These are phyloP conservation scores for Aspergillus sp. DNA, from an alignment of 2,329 filamentous ascomycete species.

Conservation along the genomic window DNA sequence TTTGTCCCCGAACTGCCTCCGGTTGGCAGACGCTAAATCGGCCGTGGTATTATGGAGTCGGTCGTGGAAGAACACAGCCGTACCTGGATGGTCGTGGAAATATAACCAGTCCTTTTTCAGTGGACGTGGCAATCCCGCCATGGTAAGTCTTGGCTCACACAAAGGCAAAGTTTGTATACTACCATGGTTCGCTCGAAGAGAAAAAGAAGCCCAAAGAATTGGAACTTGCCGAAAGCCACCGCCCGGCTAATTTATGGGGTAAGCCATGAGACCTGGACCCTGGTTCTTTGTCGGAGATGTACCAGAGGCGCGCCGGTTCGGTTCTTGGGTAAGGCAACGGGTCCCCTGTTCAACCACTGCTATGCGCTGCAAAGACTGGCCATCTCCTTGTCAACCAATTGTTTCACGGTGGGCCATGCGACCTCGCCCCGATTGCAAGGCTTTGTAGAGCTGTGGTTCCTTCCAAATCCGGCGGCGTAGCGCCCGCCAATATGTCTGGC, in stretches of 20 bases:
- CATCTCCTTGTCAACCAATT: background rate
- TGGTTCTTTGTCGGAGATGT: background rate
- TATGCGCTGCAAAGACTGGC: background rate
- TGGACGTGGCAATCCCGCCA: slow-evolving; percentile 2
- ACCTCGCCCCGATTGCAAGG: background rate
- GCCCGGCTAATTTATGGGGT: background rate
- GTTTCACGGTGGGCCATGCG: background rate
- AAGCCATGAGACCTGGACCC: background rate
- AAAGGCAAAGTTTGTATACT: slow-evolving; percentile 1
- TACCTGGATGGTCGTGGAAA: slow-evolving; percentile 1
- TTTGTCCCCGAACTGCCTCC: background rate
- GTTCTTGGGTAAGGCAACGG: background rate
- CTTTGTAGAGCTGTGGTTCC: background rate
- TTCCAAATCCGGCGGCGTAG: background rate
- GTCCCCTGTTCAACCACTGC: background rate
- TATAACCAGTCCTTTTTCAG: background rate
- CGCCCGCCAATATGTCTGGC: background rate
- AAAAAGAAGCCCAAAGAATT: slow-evolving; percentile 1
- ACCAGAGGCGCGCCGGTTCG: background rate
- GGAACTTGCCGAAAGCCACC: background rate
- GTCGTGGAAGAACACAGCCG: background rate
- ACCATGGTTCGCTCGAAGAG: slow-evolving; percentile 4
- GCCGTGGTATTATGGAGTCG: background rate
- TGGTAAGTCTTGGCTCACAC: background rate
- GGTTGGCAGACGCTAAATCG: background rate